Base-by-base conservation (phyloP, 805 yeast genomes). In the Metschnikowia colocasiae region DNA sequence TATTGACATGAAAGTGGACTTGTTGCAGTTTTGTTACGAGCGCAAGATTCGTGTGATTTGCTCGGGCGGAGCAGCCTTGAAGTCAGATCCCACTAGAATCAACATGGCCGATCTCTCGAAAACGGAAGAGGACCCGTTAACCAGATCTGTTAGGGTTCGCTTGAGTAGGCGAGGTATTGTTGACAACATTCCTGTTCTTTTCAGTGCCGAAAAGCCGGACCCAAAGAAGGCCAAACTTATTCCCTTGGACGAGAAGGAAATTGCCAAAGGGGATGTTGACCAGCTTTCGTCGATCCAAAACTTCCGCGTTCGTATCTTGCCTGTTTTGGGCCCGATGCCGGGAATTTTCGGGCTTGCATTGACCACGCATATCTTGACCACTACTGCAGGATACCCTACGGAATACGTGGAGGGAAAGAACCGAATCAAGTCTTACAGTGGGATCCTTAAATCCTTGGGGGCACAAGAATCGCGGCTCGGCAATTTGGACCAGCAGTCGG, bases 61-160 rank as follows among this genome's bases (percentile, higher is more conserved):
- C 4, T 87, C 97, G 0, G 95, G 95, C 82, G 99, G 99, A 23
- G 98, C 99, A 1, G 96, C 97, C 4, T 85, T 96, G 57, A 94
- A 94, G 64, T 85, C 95, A 44, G 99, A 94, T 62, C 95, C 98
- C 10, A 85, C 97, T 2, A 75, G 98, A 59, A 80, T 94, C 48
- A 87, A 89, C 61, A 77, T 94, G 35, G 90, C 90, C 29, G 99
- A 94, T 66, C 81, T 94, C 45, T 83, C 95, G 29, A 80, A 79
- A 44, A 87, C 99, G 0, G 92, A 87, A 59, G 99, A 94, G 65
- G 99, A 94, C 65, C 94, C 97, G 6, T 73, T 94, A 49, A 87
- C 97, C 12, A 79, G 95, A 52, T 72, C 92, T 0, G 95, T 90
- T 4, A 79, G 99, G 62, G 78, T 96, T 57, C 79, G 90, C 58